Conservation (phyloP, 2,329 filamentous ascomycete genomes). For the Cladosporium sp. region DNA sequence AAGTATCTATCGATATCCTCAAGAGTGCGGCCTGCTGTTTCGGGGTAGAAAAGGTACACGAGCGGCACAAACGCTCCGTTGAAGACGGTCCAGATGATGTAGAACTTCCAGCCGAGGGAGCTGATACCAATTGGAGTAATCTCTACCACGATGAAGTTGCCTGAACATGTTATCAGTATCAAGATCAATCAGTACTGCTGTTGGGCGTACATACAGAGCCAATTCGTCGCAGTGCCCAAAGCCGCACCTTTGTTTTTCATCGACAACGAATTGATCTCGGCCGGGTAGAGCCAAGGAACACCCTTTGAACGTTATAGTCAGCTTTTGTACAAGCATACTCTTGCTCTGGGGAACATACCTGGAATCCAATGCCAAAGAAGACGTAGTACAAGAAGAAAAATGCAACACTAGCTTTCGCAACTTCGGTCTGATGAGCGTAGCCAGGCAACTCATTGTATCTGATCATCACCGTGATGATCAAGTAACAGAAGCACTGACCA, state of each 20-base stretch:
- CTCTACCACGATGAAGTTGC: constrained; percentile 49
- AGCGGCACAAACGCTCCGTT: constrained; percentile 53
- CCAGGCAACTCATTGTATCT: constrained; percentile 43
- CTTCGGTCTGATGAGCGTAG: constrained; percentile 30
- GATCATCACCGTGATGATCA: constrained; percentile 55
- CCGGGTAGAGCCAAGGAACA: constrained; percentile 44
- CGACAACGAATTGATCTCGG: constrained; percentile 51
- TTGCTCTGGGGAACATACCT: constrained; percentile 31
- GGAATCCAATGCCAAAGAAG: constrained; percentile 49
- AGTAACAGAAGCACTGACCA: constrained; percentile 56
- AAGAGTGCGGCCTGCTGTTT: constrained; percentile 38
- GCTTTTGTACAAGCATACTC: not conserved
- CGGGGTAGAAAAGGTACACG: constrained; percentile 44
- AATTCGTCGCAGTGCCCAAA: constrained; percentile 54
- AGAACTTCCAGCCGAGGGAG: constrained; percentile 37
- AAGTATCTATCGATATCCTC: constrained; percentile 34
- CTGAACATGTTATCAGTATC: constrained; percentile 24
- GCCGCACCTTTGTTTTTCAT: constrained; percentile 54
- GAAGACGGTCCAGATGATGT: constrained; percentile 54
- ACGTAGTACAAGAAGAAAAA: constrained; percentile 60
- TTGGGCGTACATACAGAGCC: constrained; percentile 35
- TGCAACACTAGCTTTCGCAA: constrained; percentile 47
- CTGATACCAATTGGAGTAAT: constrained; percentile 37
- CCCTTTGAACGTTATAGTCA: constrained; percentile 38
- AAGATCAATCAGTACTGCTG: no score